A percentile compares a stretch with the other conserved stretches of the same genome.
These are phyloP conservation scores for Panaeolus cyanescens DNA, from an alignment of 768 basidiomycete species.

Conservation along the genomic window DNA sequence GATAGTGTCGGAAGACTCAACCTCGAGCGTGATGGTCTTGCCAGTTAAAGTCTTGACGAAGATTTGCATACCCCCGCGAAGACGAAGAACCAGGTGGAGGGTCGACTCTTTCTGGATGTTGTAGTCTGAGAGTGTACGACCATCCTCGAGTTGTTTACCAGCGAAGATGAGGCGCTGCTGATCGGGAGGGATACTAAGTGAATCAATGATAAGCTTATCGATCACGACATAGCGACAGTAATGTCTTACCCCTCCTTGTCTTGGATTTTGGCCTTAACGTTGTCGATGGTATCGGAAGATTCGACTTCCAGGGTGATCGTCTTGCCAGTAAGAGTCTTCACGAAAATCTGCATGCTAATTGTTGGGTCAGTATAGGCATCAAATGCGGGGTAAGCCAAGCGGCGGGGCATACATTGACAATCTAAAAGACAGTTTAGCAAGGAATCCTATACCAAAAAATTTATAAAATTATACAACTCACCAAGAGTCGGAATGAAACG, in stretches of 20 bases:
- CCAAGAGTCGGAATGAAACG: background rate
- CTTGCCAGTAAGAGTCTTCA: conserved; percentile 25
- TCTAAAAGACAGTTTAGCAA: background rate
- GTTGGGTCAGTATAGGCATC: conserved; percentile 14
- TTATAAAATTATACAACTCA: background rate
- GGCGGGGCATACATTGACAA: background rate
- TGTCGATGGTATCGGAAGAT: conserved; percentile 25
- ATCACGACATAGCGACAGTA: background rate
- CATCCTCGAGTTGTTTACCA: conserved; percentile 26
- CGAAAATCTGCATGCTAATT: conserved; percentile 23
- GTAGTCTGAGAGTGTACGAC: conserved; percentile 45
- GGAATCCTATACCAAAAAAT: background rate
- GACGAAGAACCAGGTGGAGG: conserved; percentile 40
- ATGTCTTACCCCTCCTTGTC: conserved; percentile 27
- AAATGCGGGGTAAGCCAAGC: conserved; percentile 5
- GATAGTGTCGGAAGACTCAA: conserved; percentile 74
- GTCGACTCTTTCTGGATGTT: conserved; percentile 38
- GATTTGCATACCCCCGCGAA: conserved; percentile 42
- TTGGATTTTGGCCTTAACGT: conserved; percentile 26
- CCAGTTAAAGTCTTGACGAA: conserved; percentile 56
- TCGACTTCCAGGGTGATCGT: conserved; percentile 25
- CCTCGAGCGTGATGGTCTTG: conserved; percentile 75
- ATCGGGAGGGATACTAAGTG: conserved; percentile 44
- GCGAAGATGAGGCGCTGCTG: conserved; percentile 26
- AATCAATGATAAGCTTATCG: conserved; percentile 8